Evolutionary conservation across 2,329 filamentous ascomycete genomes (phyloP).

Genomic region (Coleophoma cylindrospora): DNA sequence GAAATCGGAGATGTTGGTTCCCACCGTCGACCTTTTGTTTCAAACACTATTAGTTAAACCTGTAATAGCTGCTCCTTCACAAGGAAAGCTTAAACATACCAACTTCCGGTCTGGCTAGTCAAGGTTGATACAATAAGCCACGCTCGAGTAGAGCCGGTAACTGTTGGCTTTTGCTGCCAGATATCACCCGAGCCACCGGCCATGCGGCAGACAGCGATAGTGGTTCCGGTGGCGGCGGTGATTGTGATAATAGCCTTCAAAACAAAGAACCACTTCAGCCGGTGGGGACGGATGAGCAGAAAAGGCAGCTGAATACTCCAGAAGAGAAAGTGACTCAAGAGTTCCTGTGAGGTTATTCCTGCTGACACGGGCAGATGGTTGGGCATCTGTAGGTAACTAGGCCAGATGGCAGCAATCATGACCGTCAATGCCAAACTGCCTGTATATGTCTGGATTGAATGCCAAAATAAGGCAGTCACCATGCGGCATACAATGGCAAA

Average conservation of each 20-base stretch:
- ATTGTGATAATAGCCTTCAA: constrained; percentile 32
- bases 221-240: constrained; percentile 5
- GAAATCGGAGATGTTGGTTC: constrained; percentile 22
- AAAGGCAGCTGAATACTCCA: constrained; percentile 21
- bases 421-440: constrained; percentile 22
- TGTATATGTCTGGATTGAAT: constrained; percentile 6
- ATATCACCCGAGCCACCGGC: constrained; percentile 4
- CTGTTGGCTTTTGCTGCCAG: constrained; percentile 5
- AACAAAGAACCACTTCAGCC: constrained; percentile 45
- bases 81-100: background rate
- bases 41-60: too few species aligned
- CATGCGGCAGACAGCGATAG: constrained; percentile 4
- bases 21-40: constrained; percentile 8
- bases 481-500: constrained; percentile 10
- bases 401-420: constrained; percentile 42
- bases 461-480: constrained; percentile 11
- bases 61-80: too few species aligned
- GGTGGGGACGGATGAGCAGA: constrained; percentile 39
- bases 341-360: constrained; percentile 48
- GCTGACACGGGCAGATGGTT: constrained; percentile 41
- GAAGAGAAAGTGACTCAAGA: constrained; percentile 45
- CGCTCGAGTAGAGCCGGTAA: constrained; percentile 4
- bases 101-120: constrained; percentile 9
- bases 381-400: constrained; percentile 37
- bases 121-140: constrained; percentile 9